Conservation (phyloP, 2,329 filamentous ascomycete genomes). For the Diaporthe ilicicola region DNA sequence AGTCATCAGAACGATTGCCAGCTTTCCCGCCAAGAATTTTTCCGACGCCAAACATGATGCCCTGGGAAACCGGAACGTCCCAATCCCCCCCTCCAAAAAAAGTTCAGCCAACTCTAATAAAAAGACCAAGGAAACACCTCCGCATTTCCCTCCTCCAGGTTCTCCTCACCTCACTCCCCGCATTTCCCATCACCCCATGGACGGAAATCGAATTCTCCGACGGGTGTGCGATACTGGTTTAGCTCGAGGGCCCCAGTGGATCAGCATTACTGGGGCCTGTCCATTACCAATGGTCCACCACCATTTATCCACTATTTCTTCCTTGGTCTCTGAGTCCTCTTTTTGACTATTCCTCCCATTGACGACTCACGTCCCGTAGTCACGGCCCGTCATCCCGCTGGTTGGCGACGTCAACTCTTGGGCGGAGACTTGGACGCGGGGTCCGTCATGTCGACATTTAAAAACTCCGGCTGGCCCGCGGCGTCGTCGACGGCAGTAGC, state of each 20-base stretch:
- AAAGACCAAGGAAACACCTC: background rate
- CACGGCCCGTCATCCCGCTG: background rate
- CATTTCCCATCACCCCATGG: background rate
- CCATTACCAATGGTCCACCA: background rate
- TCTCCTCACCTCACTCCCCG: background rate
- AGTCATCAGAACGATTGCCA: too few relatives aligned
- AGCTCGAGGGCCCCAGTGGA: background rate
- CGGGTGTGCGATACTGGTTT: background rate
- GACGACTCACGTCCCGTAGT: too few relatives aligned
- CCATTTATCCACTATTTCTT: too few relatives aligned
- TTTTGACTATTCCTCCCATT: background rate
- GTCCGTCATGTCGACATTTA: background rate
- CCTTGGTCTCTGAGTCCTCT: background rate
- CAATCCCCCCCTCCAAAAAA: too few relatives aligned
- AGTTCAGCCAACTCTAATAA: too few relatives aligned
- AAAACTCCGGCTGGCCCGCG: background rate
- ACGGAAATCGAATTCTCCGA: background rate
- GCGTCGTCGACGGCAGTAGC: constrained; percentile 18
- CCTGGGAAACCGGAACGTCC: too few relatives aligned
- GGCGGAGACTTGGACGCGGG: background rate
- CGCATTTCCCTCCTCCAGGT: background rate
- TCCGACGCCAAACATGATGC: too few relatives aligned
- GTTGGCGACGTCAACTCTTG: too few relatives aligned
- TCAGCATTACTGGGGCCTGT: background rate
- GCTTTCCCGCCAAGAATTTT: too few relatives aligned